These are phyloP conservation scores for Carpinus fangiana DNA, from an alignment of 306 rosid genomes.

Conservation along the genomic window DNA sequence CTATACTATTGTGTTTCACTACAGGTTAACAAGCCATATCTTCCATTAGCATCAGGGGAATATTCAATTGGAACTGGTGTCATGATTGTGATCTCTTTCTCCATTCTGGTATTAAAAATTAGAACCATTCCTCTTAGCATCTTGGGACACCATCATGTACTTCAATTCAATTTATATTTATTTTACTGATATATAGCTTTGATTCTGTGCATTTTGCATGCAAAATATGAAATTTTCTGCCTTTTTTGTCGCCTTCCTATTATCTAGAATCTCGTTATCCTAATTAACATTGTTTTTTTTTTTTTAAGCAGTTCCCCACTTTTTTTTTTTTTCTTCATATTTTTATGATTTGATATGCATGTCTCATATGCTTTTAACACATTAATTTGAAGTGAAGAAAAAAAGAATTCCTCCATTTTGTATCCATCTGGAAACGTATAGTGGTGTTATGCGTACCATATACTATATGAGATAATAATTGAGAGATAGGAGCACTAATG, in stretches of 20 bases:
- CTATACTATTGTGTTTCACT: conserved; percentile 23
- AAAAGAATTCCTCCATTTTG: neutral
- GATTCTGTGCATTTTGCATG: neutral
- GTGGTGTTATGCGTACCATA: neutral
- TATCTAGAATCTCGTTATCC: neutral
- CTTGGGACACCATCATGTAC: neutral
- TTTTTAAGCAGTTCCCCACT: neutral
- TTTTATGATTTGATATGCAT: neutral
- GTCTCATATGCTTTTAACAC: neutral
- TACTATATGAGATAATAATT: too few relatives aligned
- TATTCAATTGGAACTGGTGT: conserved; percentile 78
- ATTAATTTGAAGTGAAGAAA: too few relatives aligned
- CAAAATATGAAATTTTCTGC: neutral
- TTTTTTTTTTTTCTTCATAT: neutral
- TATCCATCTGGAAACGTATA: neutral
- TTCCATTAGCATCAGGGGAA: conserved; percentile 98
- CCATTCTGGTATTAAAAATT: conserved; percentile 60
- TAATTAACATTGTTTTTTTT: neutral
- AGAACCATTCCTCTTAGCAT: conserved; percentile 10
- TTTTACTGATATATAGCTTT: neutral
- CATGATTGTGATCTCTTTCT: conserved; percentile 61
- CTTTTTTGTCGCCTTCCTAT: neutral
- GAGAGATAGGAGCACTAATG: neutral
- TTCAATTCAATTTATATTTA: neutral
- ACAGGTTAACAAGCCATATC: conserved; percentile 98